These are phyloP conservation scores for Irineochytrium annulatum DNA, from an alignment of 192 early-diverging fungal genomes.

Conservation along the genomic window DNA sequence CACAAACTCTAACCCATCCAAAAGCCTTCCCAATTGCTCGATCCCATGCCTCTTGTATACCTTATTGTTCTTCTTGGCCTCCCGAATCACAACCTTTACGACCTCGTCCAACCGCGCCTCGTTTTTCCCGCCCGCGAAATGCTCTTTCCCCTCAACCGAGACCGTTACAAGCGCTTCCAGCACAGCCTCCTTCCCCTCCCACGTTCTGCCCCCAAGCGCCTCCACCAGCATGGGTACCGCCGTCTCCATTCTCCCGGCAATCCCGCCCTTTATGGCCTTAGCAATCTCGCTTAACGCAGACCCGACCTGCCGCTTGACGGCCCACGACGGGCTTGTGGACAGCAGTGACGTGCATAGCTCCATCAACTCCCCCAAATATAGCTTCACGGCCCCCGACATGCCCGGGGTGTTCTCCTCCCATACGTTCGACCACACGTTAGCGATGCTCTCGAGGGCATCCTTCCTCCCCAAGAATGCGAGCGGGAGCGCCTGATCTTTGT, in stretches of 20 bases:
- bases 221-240: conserved; percentile 61
- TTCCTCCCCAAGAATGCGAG: conserved; percentile 66
- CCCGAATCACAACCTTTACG: conserved; percentile 58
- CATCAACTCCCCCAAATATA: conserved; percentile 66
- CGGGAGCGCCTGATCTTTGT: conserved; percentile 60
- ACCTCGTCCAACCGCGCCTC: conserved; percentile 39
- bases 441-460: conserved; percentile 55
- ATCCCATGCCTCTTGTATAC: conserved; percentile 65
- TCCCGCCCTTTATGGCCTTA: conserved; percentile 39
- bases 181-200: conserved; percentile 78
- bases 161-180: conserved; percentile 58
- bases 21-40: conserved; percentile 54
- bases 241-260: conserved; percentile 40
- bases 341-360: conserved; percentile 48
- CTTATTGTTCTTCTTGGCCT: conserved; percentile 72
- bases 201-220: conserved; percentile 64
- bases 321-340: conserved; percentile 63
- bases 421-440: conserved; percentile 61
- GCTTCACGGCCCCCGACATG: conserved; percentile 52
- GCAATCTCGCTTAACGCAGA: conserved; percentile 59
- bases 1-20: conserved; percentile 55
- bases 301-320: conserved; percentile 71
- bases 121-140: conserved; percentile 36
- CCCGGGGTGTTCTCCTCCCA: conserved; percentile 76
- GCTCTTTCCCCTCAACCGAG: conserved; percentile 49